Conservation (phyloP, 1,139 yeast species). For the Debaryomycetaceae sp. region DNA sequence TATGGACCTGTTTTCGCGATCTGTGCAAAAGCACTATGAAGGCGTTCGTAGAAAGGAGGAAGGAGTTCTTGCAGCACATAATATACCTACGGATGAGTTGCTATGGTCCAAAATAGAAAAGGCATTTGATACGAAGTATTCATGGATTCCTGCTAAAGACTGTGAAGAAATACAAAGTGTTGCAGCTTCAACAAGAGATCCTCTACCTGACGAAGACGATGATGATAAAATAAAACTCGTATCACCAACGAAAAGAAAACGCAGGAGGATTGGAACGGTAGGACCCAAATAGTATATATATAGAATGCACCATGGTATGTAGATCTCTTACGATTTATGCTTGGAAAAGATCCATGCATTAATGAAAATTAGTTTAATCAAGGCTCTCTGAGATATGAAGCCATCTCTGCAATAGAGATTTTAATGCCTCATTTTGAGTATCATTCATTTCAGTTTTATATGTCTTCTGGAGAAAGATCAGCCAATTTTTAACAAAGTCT, state of each 20-base stretch:
- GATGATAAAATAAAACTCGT: background rate
- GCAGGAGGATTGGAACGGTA: slow-evolving; percentile 2
- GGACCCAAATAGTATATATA: background rate
- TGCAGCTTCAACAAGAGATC: background rate
- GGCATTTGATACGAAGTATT: slow-evolving; percentile 1
- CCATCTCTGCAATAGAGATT: slow-evolving; percentile 42
- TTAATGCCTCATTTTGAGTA: slow-evolving; percentile 37
- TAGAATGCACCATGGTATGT: no score
- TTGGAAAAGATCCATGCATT: no score
- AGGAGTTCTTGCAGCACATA: background rate
- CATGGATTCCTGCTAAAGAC: slow-evolving; percentile 4
- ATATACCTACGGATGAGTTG: slow-evolving; percentile 6
- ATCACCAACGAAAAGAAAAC: slow-evolving; percentile 4
- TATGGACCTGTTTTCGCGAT: slow-evolving; percentile 11
- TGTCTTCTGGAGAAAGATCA: slow-evolving; percentile 34
- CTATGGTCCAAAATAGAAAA: slow-evolving; percentile 11
- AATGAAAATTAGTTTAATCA: no score
- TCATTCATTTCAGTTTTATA: slow-evolving; percentile 37
- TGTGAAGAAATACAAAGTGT: background rate
- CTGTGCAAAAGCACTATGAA: slow-evolving; percentile 1
- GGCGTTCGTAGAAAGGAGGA: slow-evolving; percentile 4
- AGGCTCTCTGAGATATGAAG: slow-evolving; percentile 11
- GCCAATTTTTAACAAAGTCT: slow-evolving; percentile 54
- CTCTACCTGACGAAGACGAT: background rate
- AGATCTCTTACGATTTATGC: no score